These are phyloP conservation scores for Wallacemonas collosoma DNA, from an alignment of 208 protist genomes.

Conservation along the genomic window DNA sequence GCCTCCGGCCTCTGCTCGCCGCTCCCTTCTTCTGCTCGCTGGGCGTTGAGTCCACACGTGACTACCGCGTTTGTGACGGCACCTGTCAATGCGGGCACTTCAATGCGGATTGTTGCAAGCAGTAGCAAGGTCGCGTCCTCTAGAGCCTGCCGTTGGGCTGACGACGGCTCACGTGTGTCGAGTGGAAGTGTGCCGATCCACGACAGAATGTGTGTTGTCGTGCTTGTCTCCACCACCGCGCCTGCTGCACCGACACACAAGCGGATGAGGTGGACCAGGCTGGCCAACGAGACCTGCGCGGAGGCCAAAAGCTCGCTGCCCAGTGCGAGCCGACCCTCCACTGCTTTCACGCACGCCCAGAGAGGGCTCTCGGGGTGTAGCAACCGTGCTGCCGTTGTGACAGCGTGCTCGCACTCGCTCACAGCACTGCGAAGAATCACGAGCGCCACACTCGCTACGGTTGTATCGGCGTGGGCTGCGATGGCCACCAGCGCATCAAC, in stretches of 20 bases:
- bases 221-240: neutral
- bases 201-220: neutral
- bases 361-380: neutral
- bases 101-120: neutral
- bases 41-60: neutral
- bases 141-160: neutral
- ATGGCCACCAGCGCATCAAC: conserved; percentile 3
- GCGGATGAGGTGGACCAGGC: conserved; percentile 10
- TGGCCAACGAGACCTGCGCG: neutral
- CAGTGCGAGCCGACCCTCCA: neutral
- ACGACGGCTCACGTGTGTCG: neutral
- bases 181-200: neutral
- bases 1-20: no score
- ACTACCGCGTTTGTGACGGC: neutral
- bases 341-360: neutral
- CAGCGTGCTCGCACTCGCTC: conserved; percentile 9
- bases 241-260: conserved; percentile 2
- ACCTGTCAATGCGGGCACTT: neutral
- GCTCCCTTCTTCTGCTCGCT: neutral
- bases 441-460: conserved; percentile 9
- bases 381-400: neutral
- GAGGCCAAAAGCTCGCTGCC: neutral
- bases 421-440: conserved; percentile 12
- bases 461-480: neutral
- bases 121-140: conserved; percentile 4